Evolutionary conservation across 2,329 filamentous ascomycete species (phyloP), one percentile per base, ranked within the genome.

Genomic region (Annulohypoxylon truncatum): DNA sequence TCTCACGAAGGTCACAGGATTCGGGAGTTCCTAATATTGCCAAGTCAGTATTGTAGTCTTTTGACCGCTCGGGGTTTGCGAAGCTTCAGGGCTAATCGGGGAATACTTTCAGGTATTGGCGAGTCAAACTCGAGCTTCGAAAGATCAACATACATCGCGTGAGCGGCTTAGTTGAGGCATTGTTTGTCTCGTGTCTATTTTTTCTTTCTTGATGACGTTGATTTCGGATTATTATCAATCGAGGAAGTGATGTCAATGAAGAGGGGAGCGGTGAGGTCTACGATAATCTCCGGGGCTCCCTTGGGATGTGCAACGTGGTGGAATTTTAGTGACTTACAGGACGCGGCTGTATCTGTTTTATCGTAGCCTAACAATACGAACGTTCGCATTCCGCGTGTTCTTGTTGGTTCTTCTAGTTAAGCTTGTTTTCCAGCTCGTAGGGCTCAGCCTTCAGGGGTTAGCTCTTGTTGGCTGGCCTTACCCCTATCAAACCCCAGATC

Each of bases 231-330:
- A 35, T 50, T 26, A 29, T 9, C 26, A 48, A 28, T n/a, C 29
- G 15, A 38, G 47, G 20, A 35, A 52, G 38, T 53, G 38, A 44
- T 38, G 46, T 42, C 8, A 44, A 40, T 8, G 40, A 29, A 42
- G 44, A 54, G 44, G 54, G 12, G 46, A 52, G 67, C 67, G 67
- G 64, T 67, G 64, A 69, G 53, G 60, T 58, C 42, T 15, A 67
- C 48, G 56, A 50, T 31, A 62, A 44, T 31, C 35, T 44, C n/a
- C n/a, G n/a, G n/a, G n/a, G n/a, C n/a, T n/a, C 28, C 38, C 15
- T 48, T 10, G 46, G 44, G 38, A 50, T 56, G 29, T 18, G 35
- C 26, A 54, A 54, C 40, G 51, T 47, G 60, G 51, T 58, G 8
- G 35, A 46, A 38, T 24, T 29, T 26, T 33, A 38, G 40, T 31